A percentile compares a stretch with the other conserved stretches of the same genome.
Evolutionary conservation across 257 asterid genomes (phyloP).

Genomic region (Lycium ferocissimum): DNA sequence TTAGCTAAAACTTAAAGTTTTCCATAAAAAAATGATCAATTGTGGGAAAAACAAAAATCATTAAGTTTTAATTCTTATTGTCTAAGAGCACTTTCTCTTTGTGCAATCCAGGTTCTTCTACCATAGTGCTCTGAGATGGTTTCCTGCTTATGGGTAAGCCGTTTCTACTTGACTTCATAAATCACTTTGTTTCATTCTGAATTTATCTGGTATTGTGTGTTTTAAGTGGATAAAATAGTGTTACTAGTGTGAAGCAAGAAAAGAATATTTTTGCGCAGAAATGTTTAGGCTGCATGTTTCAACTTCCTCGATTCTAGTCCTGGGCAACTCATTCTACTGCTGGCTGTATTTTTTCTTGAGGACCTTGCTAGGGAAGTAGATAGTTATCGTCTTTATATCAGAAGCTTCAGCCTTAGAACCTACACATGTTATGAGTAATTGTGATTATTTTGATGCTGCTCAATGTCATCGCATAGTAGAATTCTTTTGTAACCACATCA

Average conservation of each 20-base stretch:
- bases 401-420: background rate
- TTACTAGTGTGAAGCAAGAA: background rate
- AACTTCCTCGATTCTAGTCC: background rate
- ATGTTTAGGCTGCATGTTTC: background rate
- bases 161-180: slow-evolving; percentile 24
- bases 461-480: background rate
- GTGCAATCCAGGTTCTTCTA: slow-evolving; percentile 86
- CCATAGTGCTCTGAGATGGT: slow-evolving; percentile 97
- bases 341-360: background rate
- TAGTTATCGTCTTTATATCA: background rate
- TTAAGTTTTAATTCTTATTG: background rate
- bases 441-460: background rate
- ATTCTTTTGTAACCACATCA: slow-evolving; percentile 5
- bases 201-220: background rate
- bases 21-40: background rate
- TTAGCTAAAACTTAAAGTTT: background rate
- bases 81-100: slow-evolving; percentile 31
- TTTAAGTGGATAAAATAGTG: slow-evolving; percentile 1
- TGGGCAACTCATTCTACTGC: background rate
- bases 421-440: background rate
- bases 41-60: background rate
- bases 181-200: background rate
- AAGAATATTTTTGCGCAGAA: background rate
- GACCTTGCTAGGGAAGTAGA: slow-evolving; percentile 11
- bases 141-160: slow-evolving; percentile 91